Base-by-base conservation (phyloP, 306 rosid genomes). In the Inga oerstediana region DNA sequence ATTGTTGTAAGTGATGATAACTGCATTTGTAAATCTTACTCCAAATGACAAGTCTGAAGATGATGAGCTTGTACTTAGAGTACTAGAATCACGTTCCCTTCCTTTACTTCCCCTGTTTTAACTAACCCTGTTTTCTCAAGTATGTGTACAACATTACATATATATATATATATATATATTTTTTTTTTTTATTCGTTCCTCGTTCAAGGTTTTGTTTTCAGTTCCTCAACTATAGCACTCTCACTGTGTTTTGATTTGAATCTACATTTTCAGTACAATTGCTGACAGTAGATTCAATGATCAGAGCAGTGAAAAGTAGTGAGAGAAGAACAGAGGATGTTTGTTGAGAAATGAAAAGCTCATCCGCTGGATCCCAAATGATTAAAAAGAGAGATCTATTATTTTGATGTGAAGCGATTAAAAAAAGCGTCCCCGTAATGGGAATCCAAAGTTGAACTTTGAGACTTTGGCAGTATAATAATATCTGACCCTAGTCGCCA, bases 1-100 rank as follows among this genome's bases (percentile, higher is more conserved):
- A 84, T 68, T 84, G 64, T 8, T 12, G 76, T 44, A 30, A 24
- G 30, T 62, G 68, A 62, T 22, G 32, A 22, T 72, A 24, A 9
- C 58, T 8, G 30, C 41, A 43, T 45, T 6, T 22, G 39, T 45
- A 72, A 12, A 72, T 72, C 76, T 46, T n/a, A 71, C 54, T 71
- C 41, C 15, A 37, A 69, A 39, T 17, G 49, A 20, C 13, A 4
- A 69, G 32, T 70, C 52, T 41, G 16, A 71, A 71, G 32, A 71
- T 11, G 35, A 19, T 5, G 35, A 71, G 10, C 19, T 71, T 43
- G 17, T 71, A 16, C 34, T 22, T 71, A 11, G 17, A 43, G 15
- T 9, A 1, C 4, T n/a, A 11, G 16, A 41, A 20, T n/a, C 8
- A 41, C 8, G 32, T 41, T 70, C 32, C 52, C 45, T 68, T 67